Evolutionary conservation across 2,329 filamentous ascomycete genomes (phyloP).

Genomic region (Trichoderma aggressivum): DNA sequence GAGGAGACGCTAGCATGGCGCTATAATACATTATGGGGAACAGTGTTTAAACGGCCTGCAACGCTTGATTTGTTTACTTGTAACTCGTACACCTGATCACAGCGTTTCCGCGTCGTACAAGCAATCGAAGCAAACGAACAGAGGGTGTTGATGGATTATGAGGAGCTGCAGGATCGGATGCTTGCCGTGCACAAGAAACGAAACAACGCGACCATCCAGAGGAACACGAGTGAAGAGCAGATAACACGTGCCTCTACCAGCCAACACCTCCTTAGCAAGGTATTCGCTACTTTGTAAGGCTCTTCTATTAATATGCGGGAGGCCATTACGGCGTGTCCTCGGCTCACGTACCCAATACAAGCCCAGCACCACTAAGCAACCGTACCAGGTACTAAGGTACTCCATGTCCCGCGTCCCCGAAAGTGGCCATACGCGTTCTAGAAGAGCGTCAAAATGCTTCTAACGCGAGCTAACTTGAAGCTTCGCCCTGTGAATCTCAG

Average conservation of each 20-base stretch:
- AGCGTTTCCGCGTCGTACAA: background rate
- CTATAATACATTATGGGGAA: slow-evolving; percentile 6
- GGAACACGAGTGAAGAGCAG: background rate
- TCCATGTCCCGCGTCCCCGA: background rate
- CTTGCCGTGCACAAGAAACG: background rate
- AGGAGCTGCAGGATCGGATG: background rate
- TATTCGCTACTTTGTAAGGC: background rate
- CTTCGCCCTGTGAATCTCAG: background rate
- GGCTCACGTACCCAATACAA: background rate
- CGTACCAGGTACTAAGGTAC: background rate
- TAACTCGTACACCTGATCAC: background rate
- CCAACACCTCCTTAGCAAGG: background rate
- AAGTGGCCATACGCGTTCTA: background rate
- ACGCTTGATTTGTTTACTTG: background rate
- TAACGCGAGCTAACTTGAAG: background rate
- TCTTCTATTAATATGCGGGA: background rate
- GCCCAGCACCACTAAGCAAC: background rate
- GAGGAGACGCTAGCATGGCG: slow-evolving; percentile 7
- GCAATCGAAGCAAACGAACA: background rate
- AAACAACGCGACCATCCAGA: background rate
- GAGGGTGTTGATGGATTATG: background rate
- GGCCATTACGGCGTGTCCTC: background rate
- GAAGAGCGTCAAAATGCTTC: slow-evolving; percentile 12
- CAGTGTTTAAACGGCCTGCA: background rate
- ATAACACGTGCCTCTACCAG: background rate